Percentiles rank a stretch among this genome's conserved stretches.
These are phyloP conservation scores for Fusarium mangiferae DNA, from an alignment of 2,329 filamentous ascomycete species.

Conservation along the genomic window DNA sequence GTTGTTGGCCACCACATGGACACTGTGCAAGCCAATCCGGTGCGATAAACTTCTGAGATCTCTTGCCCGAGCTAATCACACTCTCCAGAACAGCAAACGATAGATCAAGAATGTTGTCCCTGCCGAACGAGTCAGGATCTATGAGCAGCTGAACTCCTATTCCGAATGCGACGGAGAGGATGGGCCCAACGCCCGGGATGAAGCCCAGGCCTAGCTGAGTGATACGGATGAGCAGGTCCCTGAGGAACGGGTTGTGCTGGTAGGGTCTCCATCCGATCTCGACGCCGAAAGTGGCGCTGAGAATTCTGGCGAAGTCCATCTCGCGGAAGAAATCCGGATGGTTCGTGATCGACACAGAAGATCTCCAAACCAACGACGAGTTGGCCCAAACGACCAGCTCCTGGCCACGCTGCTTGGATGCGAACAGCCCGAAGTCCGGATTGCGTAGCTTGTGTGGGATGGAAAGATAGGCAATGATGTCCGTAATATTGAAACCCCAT, in stretches of 20 bases:
- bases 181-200: neutral
- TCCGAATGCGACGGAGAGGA: slow-evolving; percentile 4
- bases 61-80: neutral
- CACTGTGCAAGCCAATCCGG: neutral
- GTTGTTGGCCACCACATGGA: neutral
- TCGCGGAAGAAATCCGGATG: neutral
- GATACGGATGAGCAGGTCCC: neutral
- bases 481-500: neutral
- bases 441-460: slow-evolving; percentile 13
- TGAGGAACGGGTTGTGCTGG: neutral
- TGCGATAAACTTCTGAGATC: neutral
- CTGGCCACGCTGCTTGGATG: neutral
- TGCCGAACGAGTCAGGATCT: neutral
- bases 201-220: neutral
- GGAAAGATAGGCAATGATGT: slow-evolving; percentile 12
- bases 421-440: neutral
- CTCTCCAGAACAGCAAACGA: neutral
- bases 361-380: neutral
- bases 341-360: accelerated
- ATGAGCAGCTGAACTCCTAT: slow-evolving; percentile 1
- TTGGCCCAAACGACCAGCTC: neutral
- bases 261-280: slow-evolving; percentile 14
- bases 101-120: neutral
- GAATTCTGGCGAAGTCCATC: slow-evolving; percentile 2
- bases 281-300: slow-evolving; percentile 13